Base-by-base conservation (phyloP, 106 monocot species). In the Narthecium ossifragum region DNA sequence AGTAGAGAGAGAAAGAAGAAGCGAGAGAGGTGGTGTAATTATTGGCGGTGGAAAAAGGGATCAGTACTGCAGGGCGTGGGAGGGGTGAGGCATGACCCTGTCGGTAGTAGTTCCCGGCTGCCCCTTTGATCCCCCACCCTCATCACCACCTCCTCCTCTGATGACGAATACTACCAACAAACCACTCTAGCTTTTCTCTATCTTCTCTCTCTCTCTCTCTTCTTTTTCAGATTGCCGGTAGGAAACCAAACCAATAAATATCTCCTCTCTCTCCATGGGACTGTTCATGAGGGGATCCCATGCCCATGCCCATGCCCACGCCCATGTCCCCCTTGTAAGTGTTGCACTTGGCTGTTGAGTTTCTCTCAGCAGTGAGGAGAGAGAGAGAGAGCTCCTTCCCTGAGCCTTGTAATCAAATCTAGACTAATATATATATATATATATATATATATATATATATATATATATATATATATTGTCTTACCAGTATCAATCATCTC, bases 61-160 rank as follows among this genome's bases (percentile, higher is more conserved):
- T 38, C 58, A 58, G 24, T 58, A n/a, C n/a, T 58, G 58, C 58
- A 58, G 57, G 57, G 58, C 58, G 36, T 58, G 34, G 36, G 37
- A 58, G 58, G 20, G 58, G 34, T 58, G 36, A 58, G 37, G 21
- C 58, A 38, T 17, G 34, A n/a, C 22, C 22, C 58, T 58, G 34
- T 58, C 58, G 58, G 58, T 38, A 18, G 58, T 58, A 4, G 23
- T 38, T 17, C 49, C 9, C 2, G 18, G 49, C 49, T 49, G 36
- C 36, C 10, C 21, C 3, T 33, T 31, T 31, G 31, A 8, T 13
- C 55, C 8, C 14, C 13, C 18, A 10, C 31, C 33, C 33, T 38
- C 58, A 23, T 38, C 36, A 58, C 57, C 11, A 23, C 4, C 32
- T 0, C 31, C 37, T 38, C 31, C 37, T 37, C 30, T 33, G n/a